Base-by-base conservation (phyloP, 2,329 filamentous ascomycete species). In the Aspergillus tanneri region DNA sequence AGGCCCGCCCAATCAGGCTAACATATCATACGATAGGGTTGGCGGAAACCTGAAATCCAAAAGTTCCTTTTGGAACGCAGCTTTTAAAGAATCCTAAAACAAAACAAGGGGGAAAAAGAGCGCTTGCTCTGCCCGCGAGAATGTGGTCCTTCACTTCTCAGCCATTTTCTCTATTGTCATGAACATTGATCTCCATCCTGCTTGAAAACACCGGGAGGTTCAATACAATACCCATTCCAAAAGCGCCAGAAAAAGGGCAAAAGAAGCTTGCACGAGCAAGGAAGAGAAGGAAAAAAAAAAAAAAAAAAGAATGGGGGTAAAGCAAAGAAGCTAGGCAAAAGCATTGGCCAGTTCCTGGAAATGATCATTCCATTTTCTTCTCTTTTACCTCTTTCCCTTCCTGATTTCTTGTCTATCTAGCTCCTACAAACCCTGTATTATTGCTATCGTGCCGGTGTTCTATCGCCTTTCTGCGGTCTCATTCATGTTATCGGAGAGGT, bases 51-150 rank as follows among this genome's bases (percentile, higher is more conserved):
- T 5, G 70, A 78, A 50, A 72, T 80, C 45, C 56, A 69, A 46
- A 69, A 74, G 50, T 77, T 79, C 61, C 66, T 80, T 37, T 56
- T 70, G 43, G 72, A 75, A 27, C 69, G 70, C 43, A 71, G 69
- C 59, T 75, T 75, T 47, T 75, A 65, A 19, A 32, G 5, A 22
- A 18, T 9, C 8, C n/a, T n/a, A n/a, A n/a, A n/a, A n/a, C n/a
- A n/a, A n/a, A n/a, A n/a, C n/a, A n/a, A n/a, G n/a, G n/a, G n/a
- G n/a, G 18, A 39, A n/a, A 18, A 14, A 37, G 35, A 39, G 12
- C 22, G 30, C 18, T 11, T 21, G 34, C 34, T 36, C 25, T 37
- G 16, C 22, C 35, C 32, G 39, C 32, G 34, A 39, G 10, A 32
- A 43, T 48, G 19, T 30, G 23, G 7, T 28, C 23, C 12, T 34